Conservation (phyloP, 129 eudicot species). For the Lonicera japonica region DNA sequence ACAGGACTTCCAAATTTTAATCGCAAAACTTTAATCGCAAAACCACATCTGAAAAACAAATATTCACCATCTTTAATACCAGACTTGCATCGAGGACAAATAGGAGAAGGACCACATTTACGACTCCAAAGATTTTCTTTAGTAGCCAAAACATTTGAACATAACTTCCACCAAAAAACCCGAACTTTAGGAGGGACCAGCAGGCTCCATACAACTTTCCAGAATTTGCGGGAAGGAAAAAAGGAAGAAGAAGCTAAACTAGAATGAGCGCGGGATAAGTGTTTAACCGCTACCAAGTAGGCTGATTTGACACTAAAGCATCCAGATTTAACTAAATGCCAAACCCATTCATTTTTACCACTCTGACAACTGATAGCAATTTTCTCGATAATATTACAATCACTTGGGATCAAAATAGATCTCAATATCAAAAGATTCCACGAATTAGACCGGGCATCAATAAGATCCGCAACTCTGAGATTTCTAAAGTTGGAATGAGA, state of each 20-base stretch:
- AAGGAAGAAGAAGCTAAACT: not conserved
- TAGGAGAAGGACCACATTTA: not conserved
- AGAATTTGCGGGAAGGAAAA: not conserved
- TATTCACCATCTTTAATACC: not conserved
- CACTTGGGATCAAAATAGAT: too few relatives aligned
- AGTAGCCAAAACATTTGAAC: not conserved
- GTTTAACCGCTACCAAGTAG: not conserved
- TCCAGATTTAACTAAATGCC: not conserved
- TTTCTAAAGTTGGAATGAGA: too few relatives aligned
- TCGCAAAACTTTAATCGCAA: not conserved
- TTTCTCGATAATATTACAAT: too few relatives aligned
- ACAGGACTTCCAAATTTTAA: not conserved
- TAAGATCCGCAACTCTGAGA: not conserved
- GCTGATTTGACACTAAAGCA: not conserved
- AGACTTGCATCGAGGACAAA: not conserved
- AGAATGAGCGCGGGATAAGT: not conserved
- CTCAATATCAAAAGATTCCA: not conserved
- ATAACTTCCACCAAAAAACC: not conserved
- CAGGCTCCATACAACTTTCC: not conserved
- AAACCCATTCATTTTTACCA: not conserved
- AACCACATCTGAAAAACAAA: not conserved
- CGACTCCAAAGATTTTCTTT: not conserved
- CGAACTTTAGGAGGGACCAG: not conserved
- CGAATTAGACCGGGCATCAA: not conserved
- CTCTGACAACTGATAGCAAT: not conserved